A percentile compares a stretch with the other conserved stretches of the same genome.
phyloP scores from a whole-genome alignment of 192 early-diverging fungal species.

The Coemansia aciculifera region DNA sequence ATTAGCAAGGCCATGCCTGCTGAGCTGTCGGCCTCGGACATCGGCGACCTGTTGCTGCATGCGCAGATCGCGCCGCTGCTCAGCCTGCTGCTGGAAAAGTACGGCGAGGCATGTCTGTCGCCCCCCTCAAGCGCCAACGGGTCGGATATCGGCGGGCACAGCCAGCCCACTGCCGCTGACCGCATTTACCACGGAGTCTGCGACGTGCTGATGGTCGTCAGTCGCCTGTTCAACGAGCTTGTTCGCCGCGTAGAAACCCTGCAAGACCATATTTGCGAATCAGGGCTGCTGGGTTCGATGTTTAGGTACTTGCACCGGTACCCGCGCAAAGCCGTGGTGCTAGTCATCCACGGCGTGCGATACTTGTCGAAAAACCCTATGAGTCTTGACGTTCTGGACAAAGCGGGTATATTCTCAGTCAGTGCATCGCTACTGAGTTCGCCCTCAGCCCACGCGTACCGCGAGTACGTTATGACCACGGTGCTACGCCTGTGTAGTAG shows the following conservation, averaged over 20 bases:
- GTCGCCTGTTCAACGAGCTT: conserved; percentile 48
- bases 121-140: conserved; percentile 37
- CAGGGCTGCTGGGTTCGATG: conserved; percentile 35
- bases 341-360: conserved; percentile 48
- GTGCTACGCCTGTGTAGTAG: conserved; percentile 47
- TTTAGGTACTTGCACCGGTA: conserved; percentile 38
- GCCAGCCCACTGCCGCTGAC: conserved; percentile 30
- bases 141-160: conserved; percentile 18
- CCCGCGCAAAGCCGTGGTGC: conserved; percentile 46
- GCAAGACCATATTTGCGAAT: conserved; percentile 51
- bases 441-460: conserved; percentile 36
- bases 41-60: conserved; percentile 42
- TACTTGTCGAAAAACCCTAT: conserved; percentile 53
- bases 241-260: conserved; percentile 40
- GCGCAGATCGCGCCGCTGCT: conserved; percentile 27
- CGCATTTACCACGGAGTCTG: conserved; percentile 46
- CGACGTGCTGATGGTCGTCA: conserved; percentile 45
- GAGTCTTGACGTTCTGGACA: conserved; percentile 50
- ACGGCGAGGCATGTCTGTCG: conserved; percentile 48
- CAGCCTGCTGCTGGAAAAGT: conserved; percentile 31
- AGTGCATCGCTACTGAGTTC: conserved; percentile 39
- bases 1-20: conserved; percentile 39
- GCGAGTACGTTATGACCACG: conserved; percentile 55
- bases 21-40: conserved; percentile 34
- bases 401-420: conserved; percentile 44